Evolutionary conservation across 495 filamentous ascomycete genomes (phyloP).

Genomic region (Aspergillus funiculosus): DNA sequence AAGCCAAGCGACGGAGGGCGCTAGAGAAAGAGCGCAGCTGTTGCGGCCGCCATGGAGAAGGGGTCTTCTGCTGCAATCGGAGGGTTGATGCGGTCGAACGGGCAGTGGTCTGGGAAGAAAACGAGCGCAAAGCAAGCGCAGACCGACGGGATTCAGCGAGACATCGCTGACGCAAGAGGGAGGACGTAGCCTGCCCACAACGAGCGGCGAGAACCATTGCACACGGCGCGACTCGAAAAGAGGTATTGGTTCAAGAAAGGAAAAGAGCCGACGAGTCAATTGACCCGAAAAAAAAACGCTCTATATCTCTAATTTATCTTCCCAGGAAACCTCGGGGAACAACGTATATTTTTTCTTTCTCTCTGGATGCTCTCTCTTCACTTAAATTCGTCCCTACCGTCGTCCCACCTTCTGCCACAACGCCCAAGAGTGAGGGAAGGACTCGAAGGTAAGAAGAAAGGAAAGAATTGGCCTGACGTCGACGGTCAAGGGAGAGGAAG

Average conservation of each 20-base stretch:
- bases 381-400: slow-evolving; percentile 14
- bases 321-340: slow-evolving; percentile 11
- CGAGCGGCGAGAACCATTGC: slow-evolving; percentile 49
- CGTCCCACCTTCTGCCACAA: slow-evolving; percentile 24
- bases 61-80: slow-evolving; percentile 37
- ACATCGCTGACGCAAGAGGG: slow-evolving; percentile 43
- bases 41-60: slow-evolving; percentile 36
- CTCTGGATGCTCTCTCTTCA: slow-evolving; percentile 1
- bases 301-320: slow-evolving; percentile 15
- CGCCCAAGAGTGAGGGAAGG: slow-evolving; percentile 18
- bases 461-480: slow-evolving; percentile 11
- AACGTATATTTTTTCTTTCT: slow-evolving; percentile 8
- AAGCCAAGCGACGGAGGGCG: slow-evolving; percentile 33
- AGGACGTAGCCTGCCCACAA: slow-evolving; percentile 44
- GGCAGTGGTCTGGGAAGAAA: slow-evolving; percentile 34
- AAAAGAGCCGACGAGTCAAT: slow-evolving; percentile 15
- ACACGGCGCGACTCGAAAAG: slow-evolving; percentile 27
- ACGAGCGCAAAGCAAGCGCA: slow-evolving; percentile 37
- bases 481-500: slow-evolving; percentile 7
- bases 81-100: slow-evolving; percentile 33
- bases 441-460: slow-evolving; percentile 14
- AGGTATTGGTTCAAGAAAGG: slow-evolving; percentile 6
- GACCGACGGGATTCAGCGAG: slow-evolving; percentile 38
- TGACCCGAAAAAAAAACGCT: slow-evolving; percentile 6
- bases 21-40: slow-evolving; percentile 45